These are phyloP conservation scores for Royoungia palumana DNA, from an alignment of 768 basidiomycete genomes.

Conservation along the genomic window DNA sequence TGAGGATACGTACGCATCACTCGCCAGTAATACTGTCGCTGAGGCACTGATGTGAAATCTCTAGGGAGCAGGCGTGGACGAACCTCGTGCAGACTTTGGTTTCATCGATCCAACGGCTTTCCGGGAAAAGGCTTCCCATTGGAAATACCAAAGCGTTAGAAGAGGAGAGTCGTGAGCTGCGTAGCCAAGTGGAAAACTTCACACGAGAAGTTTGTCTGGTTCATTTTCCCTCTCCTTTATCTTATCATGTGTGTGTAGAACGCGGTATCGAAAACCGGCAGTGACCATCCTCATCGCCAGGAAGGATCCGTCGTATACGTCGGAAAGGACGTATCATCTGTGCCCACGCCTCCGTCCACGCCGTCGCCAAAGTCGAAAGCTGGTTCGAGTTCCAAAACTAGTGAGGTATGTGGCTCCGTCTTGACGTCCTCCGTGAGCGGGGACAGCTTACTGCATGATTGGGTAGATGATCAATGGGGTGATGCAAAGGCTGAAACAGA, in stretches of 20 bases:
- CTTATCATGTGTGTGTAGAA: slow-evolving; percentile 10
- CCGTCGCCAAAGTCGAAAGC: slow-evolving; percentile 32
- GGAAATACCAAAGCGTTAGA: slow-evolving; percentile 43
- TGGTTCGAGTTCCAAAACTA: slow-evolving; percentile 43
- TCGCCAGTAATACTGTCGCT: neutral
- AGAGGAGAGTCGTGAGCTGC: slow-evolving; percentile 60
- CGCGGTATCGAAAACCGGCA: neutral
- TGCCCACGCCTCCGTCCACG: neutral
- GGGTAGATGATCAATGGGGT: slow-evolving; percentile 63
- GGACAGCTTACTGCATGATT: neutral
- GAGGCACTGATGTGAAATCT: slow-evolving; percentile 15
- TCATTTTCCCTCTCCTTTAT: neutral
- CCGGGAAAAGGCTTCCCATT: slow-evolving; percentile 60
- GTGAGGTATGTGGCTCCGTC: slow-evolving; percentile 45
- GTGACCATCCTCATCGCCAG: slow-evolving; percentile 3
- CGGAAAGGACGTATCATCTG: slow-evolving; percentile 6
- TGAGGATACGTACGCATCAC: slow-evolving; percentile 55
- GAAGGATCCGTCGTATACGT: slow-evolving; percentile 18
- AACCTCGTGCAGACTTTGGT: slow-evolving; percentile 58
- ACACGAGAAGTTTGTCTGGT: slow-evolving; percentile 55
- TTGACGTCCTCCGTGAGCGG: neutral
- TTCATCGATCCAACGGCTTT: slow-evolving; percentile 60
- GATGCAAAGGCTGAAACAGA: slow-evolving; percentile 75
- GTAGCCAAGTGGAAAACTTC: slow-evolving; percentile 58
- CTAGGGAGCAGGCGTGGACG: slow-evolving; percentile 65